Base-by-base conservation (phyloP, 2,329 filamentous ascomycete species). In the Paraphoma sp. region DNA sequence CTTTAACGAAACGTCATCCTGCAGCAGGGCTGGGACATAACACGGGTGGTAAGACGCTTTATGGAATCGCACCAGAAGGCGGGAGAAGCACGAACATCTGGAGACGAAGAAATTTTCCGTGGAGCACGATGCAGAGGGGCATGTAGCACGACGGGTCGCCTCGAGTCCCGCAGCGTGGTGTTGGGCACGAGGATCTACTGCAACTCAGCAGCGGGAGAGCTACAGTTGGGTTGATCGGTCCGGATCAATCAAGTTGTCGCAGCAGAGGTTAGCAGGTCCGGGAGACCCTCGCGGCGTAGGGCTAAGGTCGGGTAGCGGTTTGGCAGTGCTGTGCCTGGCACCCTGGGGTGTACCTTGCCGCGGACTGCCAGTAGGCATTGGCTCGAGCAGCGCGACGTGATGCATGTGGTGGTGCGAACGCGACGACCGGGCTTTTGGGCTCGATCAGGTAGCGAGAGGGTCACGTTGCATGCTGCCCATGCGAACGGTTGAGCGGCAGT, bases 191-290 rank as follows among this genome's bases (percentile, higher is more conserved):
- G 53, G 55, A 59, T 57, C 54, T 51, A 29, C 28, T 40, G 44
- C 51, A 42, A 48, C 33, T 62, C 48, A 43, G 50, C 31, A 31
- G 51, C 57, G 53, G 54, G 57, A 60, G 59, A 62, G 64, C 60
- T 51, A 58, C 64, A 53, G 49, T 51, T 48, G 41, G 54, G 57
- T 54, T 47, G 56, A 64, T 63, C 59, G 53, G 51, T 56, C 45
- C 43, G 55, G 45, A 47, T 41, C 47, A 49, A 54, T 45, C 53
- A 51, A 54, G 56, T 43, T 49, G 46, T 44, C 48, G 17, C 18
- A 43, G 11, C 17, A 18, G 18, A 28, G 23, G 46, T 14, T 30
- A 46, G 46, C 36, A 48, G 44, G 52, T 53, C 54, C 54, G 57
- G 53, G 45, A 51, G 50, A 49, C 56, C 42, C 56, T 64, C 52